Percentiles rank a stretch among this genome's conserved stretches.
These are phyloP conservation scores for Geotrichum candidum DNA, from an alignment of 1,139 yeast genomes.

Conservation along the genomic window DNA sequence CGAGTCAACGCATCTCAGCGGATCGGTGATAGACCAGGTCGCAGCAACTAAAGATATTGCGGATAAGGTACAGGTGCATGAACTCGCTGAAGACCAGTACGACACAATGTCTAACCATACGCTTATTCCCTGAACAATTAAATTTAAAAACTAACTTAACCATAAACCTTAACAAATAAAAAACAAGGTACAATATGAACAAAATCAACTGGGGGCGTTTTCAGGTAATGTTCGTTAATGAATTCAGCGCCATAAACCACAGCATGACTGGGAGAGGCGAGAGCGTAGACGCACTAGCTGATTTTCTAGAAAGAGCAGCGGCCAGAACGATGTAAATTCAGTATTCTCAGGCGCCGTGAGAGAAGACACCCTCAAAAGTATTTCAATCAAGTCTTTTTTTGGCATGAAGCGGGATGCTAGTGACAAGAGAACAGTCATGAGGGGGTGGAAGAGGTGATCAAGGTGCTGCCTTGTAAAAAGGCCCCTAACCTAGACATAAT, in stretches of 20 bases:
- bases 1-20: background rate
- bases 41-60: background rate
- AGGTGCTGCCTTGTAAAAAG: background rate
- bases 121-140: background rate
- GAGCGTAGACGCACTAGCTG: background rate
- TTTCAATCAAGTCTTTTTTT: background rate
- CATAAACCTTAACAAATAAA: background rate
- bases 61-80: background rate
- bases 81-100: background rate
- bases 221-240: background rate
- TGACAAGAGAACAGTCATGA: background rate
- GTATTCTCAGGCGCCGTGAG: background rate
- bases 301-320: background rate
- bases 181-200: background rate
- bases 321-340: background rate
- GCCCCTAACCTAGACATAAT: background rate
- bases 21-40: background rate
- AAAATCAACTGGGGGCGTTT: background rate
- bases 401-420: background rate
- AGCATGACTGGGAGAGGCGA: background rate
- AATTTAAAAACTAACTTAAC: background rate
- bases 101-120: background rate
- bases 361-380: background rate
- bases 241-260: background rate
- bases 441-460: background rate